Base-by-base conservation (phyloP, 1,284 basidiomycete species). In the Coniferiporia sulphurascens region DNA sequence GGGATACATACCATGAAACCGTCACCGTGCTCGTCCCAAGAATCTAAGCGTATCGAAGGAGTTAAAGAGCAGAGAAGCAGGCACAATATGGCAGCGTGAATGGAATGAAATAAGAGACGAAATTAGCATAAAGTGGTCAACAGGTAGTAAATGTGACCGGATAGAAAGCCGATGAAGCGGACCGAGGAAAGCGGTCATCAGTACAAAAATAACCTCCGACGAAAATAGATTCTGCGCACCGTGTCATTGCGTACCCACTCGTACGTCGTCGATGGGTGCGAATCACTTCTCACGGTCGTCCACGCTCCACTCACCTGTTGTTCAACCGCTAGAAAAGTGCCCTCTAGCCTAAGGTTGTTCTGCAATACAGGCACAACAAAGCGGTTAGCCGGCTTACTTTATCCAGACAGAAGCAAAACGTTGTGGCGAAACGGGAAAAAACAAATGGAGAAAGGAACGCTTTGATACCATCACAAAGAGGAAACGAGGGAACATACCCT, bases 271-370 rank as follows among this genome's bases (percentile, higher is more conserved):
- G 88, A 91, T 34, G 88, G 87, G 70, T 92, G 90, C 12, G 89
- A 90, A 71, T 93, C 91, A 2, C 87, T 86, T 48, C 84, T 76
- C 52, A 86, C 81, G 0, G 78, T 68, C 56, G 63, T 72, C 88
- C 88, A 92, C 52, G 73, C 67, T 9, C 77, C 79, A 32, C 62
- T 69, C 6, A 76, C 70, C 22, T 78, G 72, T 51, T 76, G 78
- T 64, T 91, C 87, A 41, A 92, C 79, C 6, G 78, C 82, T 54
- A 92, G 74, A 77, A 88, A 92, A 0, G 88, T 90, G 34, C 76
- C 77, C 67, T 91, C 89, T 9, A 92, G 76, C 15, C 84, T 81
- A 32, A 91, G 78, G 67, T 93, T 89, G 69, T 93, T 93, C 87
- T 90, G 64, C 13, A 50, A 43, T 48, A 38, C 15, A 35, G 49